These are phyloP conservation scores for Fusarium secorum DNA, from an alignment of 2,329 filamentous ascomycete species.

Conservation along the genomic window DNA sequence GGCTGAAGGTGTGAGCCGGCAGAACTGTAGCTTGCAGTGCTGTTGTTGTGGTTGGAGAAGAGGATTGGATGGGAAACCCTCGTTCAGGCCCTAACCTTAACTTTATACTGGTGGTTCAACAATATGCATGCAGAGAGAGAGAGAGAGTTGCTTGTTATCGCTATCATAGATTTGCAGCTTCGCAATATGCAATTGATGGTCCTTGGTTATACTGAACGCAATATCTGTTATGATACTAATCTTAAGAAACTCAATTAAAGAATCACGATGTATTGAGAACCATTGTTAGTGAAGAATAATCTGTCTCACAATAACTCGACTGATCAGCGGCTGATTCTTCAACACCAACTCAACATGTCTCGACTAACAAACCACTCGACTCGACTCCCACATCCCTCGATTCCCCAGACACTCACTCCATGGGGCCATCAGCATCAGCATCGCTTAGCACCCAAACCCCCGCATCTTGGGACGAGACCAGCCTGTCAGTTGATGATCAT, in stretches of 20 bases:
- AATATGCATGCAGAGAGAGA: not conserved
- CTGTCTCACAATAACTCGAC: not conserved
- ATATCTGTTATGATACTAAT: not conserved
- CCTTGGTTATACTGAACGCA: too few relatives aligned
- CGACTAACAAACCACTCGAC: not conserved
- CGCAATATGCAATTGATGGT: not conserved
- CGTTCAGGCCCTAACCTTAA: conserved; percentile 24
- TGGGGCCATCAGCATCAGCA: not conserved
- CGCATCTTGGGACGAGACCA: conserved; percentile 12
- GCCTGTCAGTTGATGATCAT: not conserved
- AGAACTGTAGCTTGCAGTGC: not conserved
- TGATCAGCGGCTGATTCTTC: not conserved
- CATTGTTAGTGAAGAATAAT: not conserved
- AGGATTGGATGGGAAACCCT: conserved; percentile 1
- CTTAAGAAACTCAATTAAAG: not conserved
- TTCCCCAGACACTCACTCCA: conserved; percentile 5
- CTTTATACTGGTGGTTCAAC: not conserved
- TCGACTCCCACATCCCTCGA: not conserved
- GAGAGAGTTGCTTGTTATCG: not conserved
- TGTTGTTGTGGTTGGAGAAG: not conserved
- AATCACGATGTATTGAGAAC: not conserved
- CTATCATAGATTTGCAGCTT: not conserved
- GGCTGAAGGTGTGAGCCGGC: conserved; percentile 2
- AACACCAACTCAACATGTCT: not conserved
- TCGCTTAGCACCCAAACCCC: conserved; percentile 2